Base-by-base conservation (phyloP, 305 asterid species). In the Solanum hybrid region DNA sequence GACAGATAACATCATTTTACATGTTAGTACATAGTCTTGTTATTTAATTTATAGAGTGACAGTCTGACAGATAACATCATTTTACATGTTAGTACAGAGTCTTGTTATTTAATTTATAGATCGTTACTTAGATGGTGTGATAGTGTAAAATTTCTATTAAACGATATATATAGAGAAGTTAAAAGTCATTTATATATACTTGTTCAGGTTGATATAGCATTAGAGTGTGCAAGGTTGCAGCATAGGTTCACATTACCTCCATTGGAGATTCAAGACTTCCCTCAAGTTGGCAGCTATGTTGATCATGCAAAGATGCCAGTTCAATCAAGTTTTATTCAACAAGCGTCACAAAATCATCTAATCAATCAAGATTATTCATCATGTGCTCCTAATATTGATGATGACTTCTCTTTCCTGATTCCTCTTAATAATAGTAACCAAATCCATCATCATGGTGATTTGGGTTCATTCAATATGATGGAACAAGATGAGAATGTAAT, bases 341-440 rank as follows among this genome's bases (percentile, higher is more conserved):
- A 77, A 82, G 7, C 96, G 90, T 96, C 99, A 75, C 95, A 95
- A 17, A 88, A 94, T 81, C 92, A 94, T 81, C 91, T 94, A 73
- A 96, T 94, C 86, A 94, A 94, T 89, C 96, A 93, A 82, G 93
- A 91, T 7, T n/a, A 91, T 88, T 32, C 90, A 34, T 56, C 90
- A n/a, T 16, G 31, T 31, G 86, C 6, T 17, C 76, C 89, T 7
- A 60, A 60, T 60, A 20, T 34, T 13, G 95, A 95, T n/a, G 95
- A 95, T 37, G 97, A 95, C 40, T 96, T 98, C 86, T 94, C 98
- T 6, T 98, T 95, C 71, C 86, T 92, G n/a, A 89, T 93, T 31
- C 91, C 87, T 3, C 87, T 88, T 27, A 90, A 92, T 10, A 38
- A 88, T 56, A 51, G 3, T 89, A 91, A 87, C 90, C 96, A 93